Evolutionary conservation across 257 asterid species (phyloP).

Genomic region (Paraleonurus japonicus): DNA sequence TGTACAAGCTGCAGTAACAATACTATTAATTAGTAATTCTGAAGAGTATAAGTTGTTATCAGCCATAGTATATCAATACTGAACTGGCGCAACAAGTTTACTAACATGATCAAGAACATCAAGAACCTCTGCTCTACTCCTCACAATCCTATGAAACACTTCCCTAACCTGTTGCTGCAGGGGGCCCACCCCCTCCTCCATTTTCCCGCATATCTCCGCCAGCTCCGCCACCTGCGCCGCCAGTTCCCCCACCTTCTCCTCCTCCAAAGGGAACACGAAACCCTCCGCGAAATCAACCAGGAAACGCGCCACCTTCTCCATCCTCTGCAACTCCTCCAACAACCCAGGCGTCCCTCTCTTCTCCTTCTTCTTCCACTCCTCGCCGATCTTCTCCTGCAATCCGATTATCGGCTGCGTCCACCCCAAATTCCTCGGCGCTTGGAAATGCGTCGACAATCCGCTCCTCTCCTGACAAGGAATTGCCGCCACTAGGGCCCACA

Average conservation of each 20-base stretch:
- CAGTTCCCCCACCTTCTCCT: constrained; percentile 59
- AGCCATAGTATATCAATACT: too few relatives aligned
- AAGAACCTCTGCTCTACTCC: constrained; percentile 77
- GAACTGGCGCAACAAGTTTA: constrained; percentile 62
- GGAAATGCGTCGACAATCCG: constrained; percentile 58
- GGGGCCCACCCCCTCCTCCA: constrained; percentile 88
- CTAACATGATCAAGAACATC: constrained; percentile 75
- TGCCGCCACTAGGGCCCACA: constrained; percentile 90
- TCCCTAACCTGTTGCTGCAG: constrained; percentile 72
- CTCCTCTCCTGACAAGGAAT: constrained; percentile 82
- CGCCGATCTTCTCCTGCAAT: constrained; percentile 78
- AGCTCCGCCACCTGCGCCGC: constrained; percentile 61
- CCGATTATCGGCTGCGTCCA: constrained; percentile 69
- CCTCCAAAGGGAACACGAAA: constrained; percentile 70
- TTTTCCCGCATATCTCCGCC: constrained; percentile 60
- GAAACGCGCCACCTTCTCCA: constrained; percentile 67
- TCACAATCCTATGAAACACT: constrained; percentile 91
- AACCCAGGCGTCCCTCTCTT: constrained; percentile 68
- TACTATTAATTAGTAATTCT: too few relatives aligned
- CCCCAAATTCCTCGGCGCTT: constrained; percentile 45
- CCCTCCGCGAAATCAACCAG: constrained; percentile 59
- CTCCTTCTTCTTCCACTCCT: constrained; percentile 91
- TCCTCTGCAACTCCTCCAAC: constrained; percentile 70
- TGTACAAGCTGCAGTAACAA: too few relatives aligned
- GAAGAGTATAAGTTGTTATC: too few relatives aligned